Evolutionary conservation across 2,329 filamentous ascomycete genomes (phyloP).

Genomic region (Amauroascus niger): DNA sequence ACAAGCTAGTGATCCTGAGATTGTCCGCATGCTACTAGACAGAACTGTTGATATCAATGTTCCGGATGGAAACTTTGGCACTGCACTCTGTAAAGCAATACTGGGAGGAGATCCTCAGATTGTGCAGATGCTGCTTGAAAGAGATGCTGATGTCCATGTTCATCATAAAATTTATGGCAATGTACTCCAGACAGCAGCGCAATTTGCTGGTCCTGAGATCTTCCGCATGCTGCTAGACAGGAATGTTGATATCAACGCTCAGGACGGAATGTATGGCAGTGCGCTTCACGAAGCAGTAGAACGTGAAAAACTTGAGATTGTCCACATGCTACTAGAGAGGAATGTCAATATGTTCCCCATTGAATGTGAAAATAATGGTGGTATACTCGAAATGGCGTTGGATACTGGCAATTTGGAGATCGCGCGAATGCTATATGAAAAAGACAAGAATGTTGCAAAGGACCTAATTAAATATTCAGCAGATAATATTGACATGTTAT

Average conservation of each 20-base stretch:
- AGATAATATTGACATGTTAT: no score
- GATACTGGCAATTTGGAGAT: no score
- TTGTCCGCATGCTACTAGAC: background rate
- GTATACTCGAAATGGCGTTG: no score
- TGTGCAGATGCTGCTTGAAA: background rate
- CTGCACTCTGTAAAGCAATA: background rate
- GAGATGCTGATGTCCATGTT: background rate
- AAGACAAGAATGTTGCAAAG: no score
- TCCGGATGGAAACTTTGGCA: background rate
- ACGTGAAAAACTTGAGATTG: no score
- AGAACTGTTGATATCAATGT: background rate
- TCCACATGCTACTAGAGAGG: no score
- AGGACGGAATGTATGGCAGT: background rate
- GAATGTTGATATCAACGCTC: background rate
- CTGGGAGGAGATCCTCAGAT: background rate
- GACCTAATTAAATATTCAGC: no score
- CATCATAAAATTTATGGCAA: background rate
- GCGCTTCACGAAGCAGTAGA: no score
- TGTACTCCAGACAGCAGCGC: background rate
- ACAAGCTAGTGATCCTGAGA: background rate
- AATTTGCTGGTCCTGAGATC: no score
- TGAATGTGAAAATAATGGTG: no score
- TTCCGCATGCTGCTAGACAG: constrained; percentile 5
- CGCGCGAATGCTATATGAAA: no score
- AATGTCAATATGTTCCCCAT: background rate